phyloP scores from a whole-genome alignment of 441 rosid genomes.

The Adansonia gregorii region DNA sequence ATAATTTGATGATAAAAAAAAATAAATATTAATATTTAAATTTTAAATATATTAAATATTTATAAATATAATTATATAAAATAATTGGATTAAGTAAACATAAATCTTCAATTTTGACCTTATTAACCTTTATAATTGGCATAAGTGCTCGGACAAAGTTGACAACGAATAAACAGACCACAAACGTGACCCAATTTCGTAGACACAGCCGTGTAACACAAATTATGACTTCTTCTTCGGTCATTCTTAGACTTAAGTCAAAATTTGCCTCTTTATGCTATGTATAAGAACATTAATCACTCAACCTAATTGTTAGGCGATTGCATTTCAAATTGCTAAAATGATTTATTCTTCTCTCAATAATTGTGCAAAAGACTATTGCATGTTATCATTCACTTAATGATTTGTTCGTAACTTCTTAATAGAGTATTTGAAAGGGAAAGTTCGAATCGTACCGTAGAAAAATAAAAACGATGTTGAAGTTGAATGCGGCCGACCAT shows the following conservation, averaged over 20 bases:
- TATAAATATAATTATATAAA: too few relatives aligned
- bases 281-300: background rate
- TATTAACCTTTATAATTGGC: background rate
- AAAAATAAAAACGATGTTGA: background rate
- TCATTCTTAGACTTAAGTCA: background rate
- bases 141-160: background rate
- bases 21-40: too few relatives aligned
- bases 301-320: background rate
- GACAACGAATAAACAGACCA: background rate
- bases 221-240: too few relatives aligned
- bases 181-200: background rate
- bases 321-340: background rate
- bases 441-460: background rate
- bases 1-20: too few relatives aligned
- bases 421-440: background rate
- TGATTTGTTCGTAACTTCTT: background rate
- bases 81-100: too few relatives aligned
- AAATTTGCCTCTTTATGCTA: background rate
- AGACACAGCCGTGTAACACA: background rate
- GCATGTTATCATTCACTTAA: background rate
- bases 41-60: too few relatives aligned
- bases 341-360: background rate
- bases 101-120: too few relatives aligned
- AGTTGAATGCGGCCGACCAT: background rate
- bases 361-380: background rate